phyloP scores from a whole-genome alignment of 164 flowering plant species.

The Piper betle region DNA sequence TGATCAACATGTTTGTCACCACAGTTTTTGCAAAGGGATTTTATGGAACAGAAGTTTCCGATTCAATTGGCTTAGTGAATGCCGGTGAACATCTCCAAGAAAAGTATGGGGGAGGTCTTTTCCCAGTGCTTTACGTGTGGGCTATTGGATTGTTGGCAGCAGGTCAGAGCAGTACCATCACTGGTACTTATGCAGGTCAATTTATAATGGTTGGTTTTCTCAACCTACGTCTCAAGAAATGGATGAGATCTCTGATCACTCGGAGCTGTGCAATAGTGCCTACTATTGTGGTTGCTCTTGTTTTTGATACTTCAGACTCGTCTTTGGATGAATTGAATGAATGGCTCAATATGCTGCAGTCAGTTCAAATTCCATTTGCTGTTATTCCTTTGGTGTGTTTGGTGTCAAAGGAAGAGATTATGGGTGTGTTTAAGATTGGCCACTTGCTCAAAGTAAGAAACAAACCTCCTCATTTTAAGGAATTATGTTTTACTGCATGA shows the following conservation, averaged over 20 bases:
- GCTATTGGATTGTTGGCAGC: constrained; percentile 90
- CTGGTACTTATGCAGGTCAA: constrained; percentile 95
- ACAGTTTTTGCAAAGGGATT: constrained; percentile 85
- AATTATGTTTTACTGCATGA: not conserved
- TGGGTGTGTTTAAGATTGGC: constrained; percentile 74
- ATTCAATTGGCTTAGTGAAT: constrained; percentile 59
- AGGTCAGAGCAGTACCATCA: constrained; percentile 92
- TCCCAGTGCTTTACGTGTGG: constrained; percentile 86
- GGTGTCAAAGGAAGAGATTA: constrained; percentile 65
- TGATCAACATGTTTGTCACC: constrained; percentile 77
- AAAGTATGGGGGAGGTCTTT: constrained; percentile 72
- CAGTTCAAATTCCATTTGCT: constrained; percentile 83
- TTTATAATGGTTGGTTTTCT: constrained; percentile 95
- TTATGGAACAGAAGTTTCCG: constrained; percentile 51
- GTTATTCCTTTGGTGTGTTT: constrained; percentile 76
- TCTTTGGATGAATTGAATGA: constrained; percentile 70
- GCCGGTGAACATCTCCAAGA: constrained; percentile 84
- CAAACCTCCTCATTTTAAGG: not conserved
- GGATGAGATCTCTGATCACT: constrained; percentile 74
- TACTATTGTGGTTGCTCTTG: constrained; percentile 67
- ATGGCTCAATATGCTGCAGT: constrained; percentile 94
- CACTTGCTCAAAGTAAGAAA: constrained; percentile 39
- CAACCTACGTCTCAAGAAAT: constrained; percentile 73
- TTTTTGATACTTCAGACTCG: constrained; percentile 59
- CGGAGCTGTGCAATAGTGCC: constrained; percentile 85